These are phyloP conservation scores for Teratosphaeria pseudoeucalypti DNA, from an alignment of 2,329 filamentous ascomycete genomes.

Conservation along the genomic window DNA sequence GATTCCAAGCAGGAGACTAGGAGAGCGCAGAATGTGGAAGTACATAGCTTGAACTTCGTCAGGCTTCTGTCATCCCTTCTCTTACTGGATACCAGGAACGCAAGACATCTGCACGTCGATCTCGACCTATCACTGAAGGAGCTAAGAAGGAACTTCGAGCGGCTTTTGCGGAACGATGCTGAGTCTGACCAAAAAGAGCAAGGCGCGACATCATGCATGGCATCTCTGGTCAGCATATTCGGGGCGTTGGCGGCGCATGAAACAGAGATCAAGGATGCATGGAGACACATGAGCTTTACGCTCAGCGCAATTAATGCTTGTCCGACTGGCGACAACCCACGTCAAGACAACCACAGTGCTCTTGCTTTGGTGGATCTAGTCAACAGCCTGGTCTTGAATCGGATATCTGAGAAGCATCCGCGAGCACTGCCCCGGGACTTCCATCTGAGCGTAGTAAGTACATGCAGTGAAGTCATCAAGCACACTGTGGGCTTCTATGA, in stretches of 20 bases:
- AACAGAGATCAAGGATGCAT: constrained; percentile 9
- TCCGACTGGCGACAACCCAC: background rate
- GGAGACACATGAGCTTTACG: constrained; percentile 15
- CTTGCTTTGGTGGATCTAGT: constrained; percentile 13
- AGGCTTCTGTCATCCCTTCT: background rate
- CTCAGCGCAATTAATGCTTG: constrained; percentile 6
- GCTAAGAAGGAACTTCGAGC: background rate
- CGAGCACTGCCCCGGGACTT: constrained; percentile 18
- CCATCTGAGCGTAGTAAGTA: constrained; percentile 10
- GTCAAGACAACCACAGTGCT: background rate
- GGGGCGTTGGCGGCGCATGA: constrained; percentile 1
- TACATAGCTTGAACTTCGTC: background rate
- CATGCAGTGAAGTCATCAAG: constrained; percentile 3
- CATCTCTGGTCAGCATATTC: constrained; percentile 1
- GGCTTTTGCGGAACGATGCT: background rate
- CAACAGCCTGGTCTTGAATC: constrained; percentile 15
- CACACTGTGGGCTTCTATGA: constrained; percentile 1
- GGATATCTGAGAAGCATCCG: constrained; percentile 21
- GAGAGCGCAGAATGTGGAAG: background rate
- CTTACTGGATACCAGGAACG: background rate
- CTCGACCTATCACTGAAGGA: background rate
- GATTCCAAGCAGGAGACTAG: constrained; percentile 4
- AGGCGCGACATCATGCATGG: background rate
- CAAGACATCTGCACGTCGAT: background rate
- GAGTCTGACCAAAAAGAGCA: background rate